Percentiles rank a stretch among this genome's conserved stretches.
phyloP scores from a whole-genome alignment of 495 filamentous ascomycete species.

The Trichocladium antarcticum region DNA sequence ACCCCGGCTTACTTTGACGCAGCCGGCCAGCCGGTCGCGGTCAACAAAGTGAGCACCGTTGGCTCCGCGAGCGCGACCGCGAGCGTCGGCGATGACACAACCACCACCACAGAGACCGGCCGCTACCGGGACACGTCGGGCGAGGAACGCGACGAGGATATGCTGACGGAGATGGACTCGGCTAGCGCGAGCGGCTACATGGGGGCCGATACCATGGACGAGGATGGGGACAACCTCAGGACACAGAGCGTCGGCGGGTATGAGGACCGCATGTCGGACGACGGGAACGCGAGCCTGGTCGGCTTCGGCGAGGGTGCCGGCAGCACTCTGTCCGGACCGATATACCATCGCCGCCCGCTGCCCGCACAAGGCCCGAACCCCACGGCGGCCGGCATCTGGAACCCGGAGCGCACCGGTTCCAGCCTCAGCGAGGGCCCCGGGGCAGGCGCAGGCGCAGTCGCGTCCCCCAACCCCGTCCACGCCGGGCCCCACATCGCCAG shows the following conservation, averaged over 20 bases:
- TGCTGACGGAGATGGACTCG: conserved; percentile 31
- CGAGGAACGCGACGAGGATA: conserved; percentile 36
- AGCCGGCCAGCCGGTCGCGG: conserved; percentile 44
- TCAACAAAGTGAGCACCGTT: conserved; percentile 68
- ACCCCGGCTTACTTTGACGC: conserved; percentile 57
- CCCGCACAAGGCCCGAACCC: conserved; percentile 5
- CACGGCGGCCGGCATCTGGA: conserved; percentile 13
- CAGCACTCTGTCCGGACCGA: conserved; percentile 65
- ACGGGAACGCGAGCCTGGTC: conserved; percentile 57
- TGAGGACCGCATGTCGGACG: conserved; percentile 69
- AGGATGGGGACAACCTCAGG: conserved; percentile 21
- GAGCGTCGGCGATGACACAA: conserved; percentile 48
- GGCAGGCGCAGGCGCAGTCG: background rate
- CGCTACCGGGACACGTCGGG: conserved; percentile 35
- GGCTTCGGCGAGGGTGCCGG: conserved; percentile 82
- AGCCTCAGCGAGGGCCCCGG: conserved; percentile 29
- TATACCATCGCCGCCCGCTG: conserved; percentile 41
- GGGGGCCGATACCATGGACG: conserved; percentile 32
- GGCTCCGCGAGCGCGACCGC: conserved; percentile 64
- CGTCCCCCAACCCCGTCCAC: background rate
- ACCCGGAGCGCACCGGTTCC: conserved; percentile 34
- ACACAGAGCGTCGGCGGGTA: conserved; percentile 50
- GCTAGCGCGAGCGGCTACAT: conserved; percentile 27
- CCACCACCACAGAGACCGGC: conserved; percentile 52
- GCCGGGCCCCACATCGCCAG: background rate